phyloP scores from a whole-genome alignment of 257 asterid species.

The Solanum corneliomulleri region DNA sequence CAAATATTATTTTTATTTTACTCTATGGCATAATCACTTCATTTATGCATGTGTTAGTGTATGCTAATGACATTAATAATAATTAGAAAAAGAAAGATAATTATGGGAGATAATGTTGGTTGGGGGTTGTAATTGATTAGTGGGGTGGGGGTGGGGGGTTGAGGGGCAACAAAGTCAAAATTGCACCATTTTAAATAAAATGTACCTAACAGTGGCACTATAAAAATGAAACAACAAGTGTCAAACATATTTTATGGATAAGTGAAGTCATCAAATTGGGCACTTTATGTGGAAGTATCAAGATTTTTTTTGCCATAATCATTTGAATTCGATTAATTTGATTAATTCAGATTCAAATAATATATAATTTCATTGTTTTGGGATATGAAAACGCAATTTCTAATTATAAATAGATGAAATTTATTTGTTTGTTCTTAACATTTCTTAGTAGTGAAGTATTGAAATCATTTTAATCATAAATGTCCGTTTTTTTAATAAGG shows the following conservation, averaged over 20 bases:
- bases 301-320: not conserved
- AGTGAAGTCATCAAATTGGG: not conserved
- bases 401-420: not conserved
- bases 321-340: not conserved
- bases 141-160: not conserved
- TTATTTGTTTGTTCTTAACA: not conserved
- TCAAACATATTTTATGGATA: not conserved
- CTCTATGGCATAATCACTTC: not conserved
- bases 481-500: rapidly evolving
- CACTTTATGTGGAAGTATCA: not conserved
- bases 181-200: not conserved
- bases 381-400: rapidly evolving
- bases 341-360: not conserved
- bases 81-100: not conserved
- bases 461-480: not conserved
- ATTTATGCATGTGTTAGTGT: not conserved
- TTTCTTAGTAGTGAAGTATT: not conserved
- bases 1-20: not conserved
- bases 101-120: not conserved
- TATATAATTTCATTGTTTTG: too few species aligned
- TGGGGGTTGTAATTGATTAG: conserved; percentile 1
- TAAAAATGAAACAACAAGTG: not conserved
- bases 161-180: not conserved
- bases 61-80: not conserved
- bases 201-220: not conserved